phyloP scores from a whole-genome alignment of 768 basidiomycete species.

The Leccinum uliginosum region DNA sequence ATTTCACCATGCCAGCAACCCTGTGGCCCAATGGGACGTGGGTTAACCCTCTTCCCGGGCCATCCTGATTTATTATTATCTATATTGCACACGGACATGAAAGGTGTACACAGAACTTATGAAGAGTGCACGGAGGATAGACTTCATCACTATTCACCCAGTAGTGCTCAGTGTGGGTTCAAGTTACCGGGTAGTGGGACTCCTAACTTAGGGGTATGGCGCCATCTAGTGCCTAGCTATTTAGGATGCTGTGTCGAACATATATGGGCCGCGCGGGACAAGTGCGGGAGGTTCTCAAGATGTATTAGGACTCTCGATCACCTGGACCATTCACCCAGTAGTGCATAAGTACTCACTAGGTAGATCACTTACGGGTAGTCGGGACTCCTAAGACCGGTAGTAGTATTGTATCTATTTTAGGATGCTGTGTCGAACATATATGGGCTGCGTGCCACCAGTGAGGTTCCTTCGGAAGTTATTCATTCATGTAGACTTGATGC shows the following conservation, averaged over 20 bases:
- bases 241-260: background rate
- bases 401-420: slow-evolving; percentile 16
- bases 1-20: slow-evolving; percentile 77
- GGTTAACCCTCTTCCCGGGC: slow-evolving; percentile 68
- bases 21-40: slow-evolving; percentile 80
- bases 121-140: background rate
- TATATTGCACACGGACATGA: background rate
- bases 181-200: background rate
- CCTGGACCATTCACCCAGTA: too few relatives aligned
- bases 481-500: slow-evolving; percentile 18
- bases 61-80: slow-evolving; percentile 34
- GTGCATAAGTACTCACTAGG: too few relatives aligned
- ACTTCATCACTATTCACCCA: background rate
- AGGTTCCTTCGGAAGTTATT: background rate
- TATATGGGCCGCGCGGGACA: slow-evolving; percentile 15
- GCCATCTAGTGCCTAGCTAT: too few relatives aligned
- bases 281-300: too few relatives aligned
- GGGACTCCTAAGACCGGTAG: too few relatives aligned
- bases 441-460: slow-evolving; percentile 1
- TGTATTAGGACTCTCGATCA: too few relatives aligned
- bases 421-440: slow-evolving; percentile 34
- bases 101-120: background rate
- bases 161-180: background rate
- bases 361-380: too few relatives aligned
- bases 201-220: too few relatives aligned